Evolutionary conservation across 129 eudicot genomes (phyloP), one percentile per base, ranked within the genome.

Genomic region (Scalesia atractyloides): DNA sequence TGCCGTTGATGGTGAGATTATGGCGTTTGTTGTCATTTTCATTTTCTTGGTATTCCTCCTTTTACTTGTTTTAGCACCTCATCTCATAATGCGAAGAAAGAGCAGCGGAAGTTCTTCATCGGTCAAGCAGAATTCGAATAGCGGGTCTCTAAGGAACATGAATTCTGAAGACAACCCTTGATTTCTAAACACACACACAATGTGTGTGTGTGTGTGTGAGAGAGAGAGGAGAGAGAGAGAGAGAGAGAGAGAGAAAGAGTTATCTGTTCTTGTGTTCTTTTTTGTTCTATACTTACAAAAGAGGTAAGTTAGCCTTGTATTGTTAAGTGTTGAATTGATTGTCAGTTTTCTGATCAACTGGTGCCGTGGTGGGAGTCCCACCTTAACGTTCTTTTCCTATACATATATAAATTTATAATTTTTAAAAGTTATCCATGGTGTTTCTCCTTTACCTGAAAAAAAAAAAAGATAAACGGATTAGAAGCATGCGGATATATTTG

Each of bases 1-100:
- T 18, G 77, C 61, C 9, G 19, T 78, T 13, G 56, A 77, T 70
- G 82, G 82, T 0, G 66, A 77, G 51, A 77, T 77, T 30, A 70
- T 77, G 72, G 26, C 82, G 10, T 15, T 70, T 53, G 76, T 77
- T 51, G 66, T 51, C 56, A 70, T 77, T 62, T 63, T 26, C 26
- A 18, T 70, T 63, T 77, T 70, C 82, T 50, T n/a, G n/a, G 34
- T 77, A 50, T 70, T 70, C 66, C 33, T 77, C 48, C 24, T 51
- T 16, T 70, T 51, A 7, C 58, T 77, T 3, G 0, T 76, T 57
- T 11, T 70, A 12, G 12, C 72, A 12, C 71, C 72, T 37, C 61
- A 12, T 62, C 59, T 77, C 76, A 70, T 70, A 13, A 10, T 9
- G 58, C 59, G 63, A 77, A 77, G 59, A 70, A 70, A 22, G 54